These are phyloP conservation scores for Pleurotus sapidus DNA, from an alignment of 768 basidiomycete genomes.

Conservation along the genomic window DNA sequence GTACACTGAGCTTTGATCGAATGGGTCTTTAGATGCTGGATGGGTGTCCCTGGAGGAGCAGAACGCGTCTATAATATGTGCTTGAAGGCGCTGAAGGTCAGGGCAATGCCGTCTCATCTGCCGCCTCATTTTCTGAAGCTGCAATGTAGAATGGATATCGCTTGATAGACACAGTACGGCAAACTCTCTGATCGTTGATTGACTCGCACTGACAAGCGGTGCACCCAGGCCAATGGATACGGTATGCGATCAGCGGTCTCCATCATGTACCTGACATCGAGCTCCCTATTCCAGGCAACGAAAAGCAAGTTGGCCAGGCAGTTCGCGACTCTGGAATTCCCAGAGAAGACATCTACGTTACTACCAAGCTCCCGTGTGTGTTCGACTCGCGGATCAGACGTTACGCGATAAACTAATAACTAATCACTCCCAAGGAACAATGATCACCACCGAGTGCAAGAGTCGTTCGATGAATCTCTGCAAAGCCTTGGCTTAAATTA, in stretches of 20 bases:
- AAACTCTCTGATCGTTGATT: not conserved
- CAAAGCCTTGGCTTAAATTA: constrained; percentile 34
- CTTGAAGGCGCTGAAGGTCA: constrained; percentile 31
- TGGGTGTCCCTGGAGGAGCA: constrained; percentile 32
- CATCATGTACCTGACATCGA: no score
- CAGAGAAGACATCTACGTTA: constrained; percentile 42
- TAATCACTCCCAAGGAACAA: constrained; percentile 9
- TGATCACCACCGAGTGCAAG: constrained; percentile 28
- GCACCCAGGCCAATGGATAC: constrained; percentile 24
- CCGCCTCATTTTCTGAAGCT: not conserved
- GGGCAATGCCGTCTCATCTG: not conserved
- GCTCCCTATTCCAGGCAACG: constrained; percentile 28
- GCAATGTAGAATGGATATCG: constrained; percentile 37
- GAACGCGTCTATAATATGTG: constrained; percentile 38
- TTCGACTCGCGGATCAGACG: not conserved
- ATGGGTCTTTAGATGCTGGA: constrained; percentile 28
- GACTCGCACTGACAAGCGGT: not conserved
- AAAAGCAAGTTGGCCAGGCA: constrained; percentile 41
- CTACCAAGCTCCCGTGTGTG: constrained; percentile 5
- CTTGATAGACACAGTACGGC: constrained; percentile 38
- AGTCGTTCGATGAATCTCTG: constrained; percentile 34
- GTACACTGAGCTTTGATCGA: not conserved
- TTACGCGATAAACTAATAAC: not conserved
- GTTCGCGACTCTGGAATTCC: constrained; percentile 44
- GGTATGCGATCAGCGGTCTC: constrained; percentile 7